Base-by-base conservation (phyloP, 495 filamentous ascomycete species). In the Amphirosellinia nigrospora region DNA sequence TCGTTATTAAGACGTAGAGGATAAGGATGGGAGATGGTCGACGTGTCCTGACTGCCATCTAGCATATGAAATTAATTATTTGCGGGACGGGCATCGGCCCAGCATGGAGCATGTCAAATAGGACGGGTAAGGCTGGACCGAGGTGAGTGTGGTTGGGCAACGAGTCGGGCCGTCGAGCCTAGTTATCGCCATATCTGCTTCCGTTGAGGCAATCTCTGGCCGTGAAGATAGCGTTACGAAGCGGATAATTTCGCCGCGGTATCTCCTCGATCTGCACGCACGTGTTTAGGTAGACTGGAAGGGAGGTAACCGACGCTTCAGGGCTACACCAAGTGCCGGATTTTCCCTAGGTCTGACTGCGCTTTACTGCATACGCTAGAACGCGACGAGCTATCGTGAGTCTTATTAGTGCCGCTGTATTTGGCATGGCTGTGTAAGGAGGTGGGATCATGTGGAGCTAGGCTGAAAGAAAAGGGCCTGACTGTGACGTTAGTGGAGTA, bases 91-190 rank as follows among this genome's bases (percentile, higher is more conserved):
- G 39, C 21, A 43, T 64, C 26, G 61, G 43, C 2, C 6, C 34
- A 15, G 28, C 19, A 38, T 36, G 61, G 43, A 64, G 43, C 36
- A 50, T 16, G 28, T 32, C 11, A 16, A 21, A 62, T 45, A 39
- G 10, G 59, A 50, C 61, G 43, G 61, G 61, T 64, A 38, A 64
- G 61, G 43, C 61, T 34, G 61, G 43, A 28, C 30, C 61, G 61
- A 36, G 34, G 41, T 11, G 26, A 9, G 28, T 8, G 41, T 50
- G 26, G 16, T 34, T 64, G 61, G 26, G 61, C 30, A 50, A 43
- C 36, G 43, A 64, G 39, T 64, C 61, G 61, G 61, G 61, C 61
- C 61, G 61, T 48, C 43, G 61, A 64, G 41, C 43, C 61, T 64
- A 64, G 26, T 15, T 43, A 64, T 36, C 23, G 30, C 61, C 41